Evolutionary conservation across 805 yeast genomes (phyloP).

Genomic region (Kazachstania taianensis): DNA sequence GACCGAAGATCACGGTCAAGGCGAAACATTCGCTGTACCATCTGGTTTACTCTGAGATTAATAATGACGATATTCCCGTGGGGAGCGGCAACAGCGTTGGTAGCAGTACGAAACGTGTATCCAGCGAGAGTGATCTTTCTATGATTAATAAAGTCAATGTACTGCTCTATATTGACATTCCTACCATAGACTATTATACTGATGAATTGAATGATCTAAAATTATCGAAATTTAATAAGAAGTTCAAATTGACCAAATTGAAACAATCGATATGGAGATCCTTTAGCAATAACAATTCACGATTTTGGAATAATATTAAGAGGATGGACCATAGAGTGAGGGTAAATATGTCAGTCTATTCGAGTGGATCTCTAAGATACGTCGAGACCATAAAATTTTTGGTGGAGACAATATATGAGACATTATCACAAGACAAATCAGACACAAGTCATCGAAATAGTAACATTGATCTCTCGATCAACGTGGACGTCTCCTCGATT

Average conservation of each 20-base stretch:
- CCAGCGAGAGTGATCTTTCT: neutral
- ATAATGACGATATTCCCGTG: no score
- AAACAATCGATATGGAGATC: slow-evolving; percentile 19
- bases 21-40: slow-evolving; percentile 23
- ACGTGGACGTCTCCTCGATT: slow-evolving; percentile 21
- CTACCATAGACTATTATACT: slow-evolving; percentile 28
- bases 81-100: slow-evolving; percentile 2
- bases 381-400: slow-evolving; percentile 27
- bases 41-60: slow-evolving; percentile 22
- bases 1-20: slow-evolving; percentile 23
- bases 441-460: no score
- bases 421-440: slow-evolving; percentile 5
- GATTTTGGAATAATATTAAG: slow-evolving; percentile 15
- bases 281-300: slow-evolving; percentile 18
- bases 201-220: slow-evolving; percentile 23
- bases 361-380: slow-evolving; percentile 28
- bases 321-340: neutral
- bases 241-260: slow-evolving; percentile 23
- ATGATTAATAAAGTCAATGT: slow-evolving; percentile 10
- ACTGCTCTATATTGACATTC: slow-evolving; percentile 25
- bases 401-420: slow-evolving; percentile 19
- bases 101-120: neutral
- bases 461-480: slow-evolving; percentile 12
- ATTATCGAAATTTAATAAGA: slow-evolving; percentile 22
- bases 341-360: slow-evolving; percentile 9